A percentile compares a stretch with the other conserved stretches of the same genome.
These are phyloP conservation scores for Cyclotella atomus DNA, from an alignment of 108 stramenopile genomes.

Conservation along the genomic window DNA sequence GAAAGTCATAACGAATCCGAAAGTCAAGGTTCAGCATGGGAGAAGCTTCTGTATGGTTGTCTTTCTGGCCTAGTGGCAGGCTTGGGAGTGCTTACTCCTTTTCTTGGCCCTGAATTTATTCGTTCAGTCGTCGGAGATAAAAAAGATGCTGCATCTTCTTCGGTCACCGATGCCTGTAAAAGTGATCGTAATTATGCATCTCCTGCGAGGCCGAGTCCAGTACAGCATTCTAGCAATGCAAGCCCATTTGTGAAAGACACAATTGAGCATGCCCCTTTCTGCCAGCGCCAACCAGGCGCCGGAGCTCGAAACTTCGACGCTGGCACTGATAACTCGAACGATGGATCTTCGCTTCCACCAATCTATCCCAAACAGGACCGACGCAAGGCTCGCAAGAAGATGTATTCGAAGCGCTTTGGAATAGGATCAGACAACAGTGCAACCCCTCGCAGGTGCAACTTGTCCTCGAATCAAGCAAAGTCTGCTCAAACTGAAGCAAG, in stretches of 20 bases:
- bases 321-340: not conserved
- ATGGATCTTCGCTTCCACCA: not conserved
- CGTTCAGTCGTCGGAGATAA: too few species aligned
- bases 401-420: not conserved
- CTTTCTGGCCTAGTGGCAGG: not conserved
- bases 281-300: not conserved
- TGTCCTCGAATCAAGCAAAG: not conserved
- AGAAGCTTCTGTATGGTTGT: not conserved
- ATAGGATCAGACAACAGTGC: not conserved
- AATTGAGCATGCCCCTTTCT: not conserved
- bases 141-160: not conserved
- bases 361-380: not conserved
- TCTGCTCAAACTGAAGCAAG: not conserved
- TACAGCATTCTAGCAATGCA: not conserved
- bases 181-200: not conserved
- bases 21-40: constrained; percentile 4
- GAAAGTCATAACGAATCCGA: not conserved
- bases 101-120: not conserved
- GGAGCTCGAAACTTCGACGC: not conserved
- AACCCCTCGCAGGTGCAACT: constrained; percentile 2
- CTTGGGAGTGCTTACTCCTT: not conserved
- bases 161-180: not conserved
- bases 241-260: not conserved
- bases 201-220: not conserved
- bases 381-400: not conserved